These are phyloP conservation scores for Mercurialis annua DNA, from an alignment of 345 rosid species.

Conservation along the genomic window DNA sequence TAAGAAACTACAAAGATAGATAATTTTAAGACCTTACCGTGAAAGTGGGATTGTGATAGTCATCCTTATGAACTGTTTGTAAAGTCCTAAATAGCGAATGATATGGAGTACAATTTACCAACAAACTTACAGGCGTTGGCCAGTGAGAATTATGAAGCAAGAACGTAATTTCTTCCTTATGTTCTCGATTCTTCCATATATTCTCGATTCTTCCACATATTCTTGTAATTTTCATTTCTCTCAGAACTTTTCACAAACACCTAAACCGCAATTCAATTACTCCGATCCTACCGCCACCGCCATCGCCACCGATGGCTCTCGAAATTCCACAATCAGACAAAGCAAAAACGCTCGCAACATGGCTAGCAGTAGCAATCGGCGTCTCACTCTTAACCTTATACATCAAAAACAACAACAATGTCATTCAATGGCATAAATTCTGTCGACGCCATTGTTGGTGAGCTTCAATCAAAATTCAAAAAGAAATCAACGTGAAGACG, in stretches of 20 bases:
- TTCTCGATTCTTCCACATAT: conserved; percentile 96
- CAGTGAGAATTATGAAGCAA: conserved; percentile 62
- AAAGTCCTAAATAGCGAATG: conserved; percentile 75
- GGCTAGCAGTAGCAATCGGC: conserved; percentile 82
- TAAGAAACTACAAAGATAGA: conserved; percentile 5
- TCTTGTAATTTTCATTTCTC: conserved; percentile 91
- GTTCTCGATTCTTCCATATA: too few relatives aligned
- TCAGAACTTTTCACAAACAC: too few relatives aligned
- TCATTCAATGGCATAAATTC: too few relatives aligned
- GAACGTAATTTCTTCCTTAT: conserved; percentile 71
- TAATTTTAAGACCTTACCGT: conserved; percentile 47
- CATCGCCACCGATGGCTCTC: too few relatives aligned
- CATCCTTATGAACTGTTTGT: conserved; percentile 72
- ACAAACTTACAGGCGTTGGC: conserved; percentile 58
- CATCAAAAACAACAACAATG: too few relatives aligned
- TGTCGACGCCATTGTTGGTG: conserved; percentile 59
- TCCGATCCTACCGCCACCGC: too few relatives aligned
- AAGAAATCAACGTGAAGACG: not conserved
- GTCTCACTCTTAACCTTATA: too few relatives aligned
- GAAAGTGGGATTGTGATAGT: conserved; percentile 87
- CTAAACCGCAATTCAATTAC: too few relatives aligned
- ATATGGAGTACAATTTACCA: conserved; percentile 73
- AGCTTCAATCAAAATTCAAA: not conserved
- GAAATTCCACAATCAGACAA: too few relatives aligned
- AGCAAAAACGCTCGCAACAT: too few relatives aligned